Conservation (phyloP, 306 rosid genomes). For the Lagenaria siceraria region DNA sequence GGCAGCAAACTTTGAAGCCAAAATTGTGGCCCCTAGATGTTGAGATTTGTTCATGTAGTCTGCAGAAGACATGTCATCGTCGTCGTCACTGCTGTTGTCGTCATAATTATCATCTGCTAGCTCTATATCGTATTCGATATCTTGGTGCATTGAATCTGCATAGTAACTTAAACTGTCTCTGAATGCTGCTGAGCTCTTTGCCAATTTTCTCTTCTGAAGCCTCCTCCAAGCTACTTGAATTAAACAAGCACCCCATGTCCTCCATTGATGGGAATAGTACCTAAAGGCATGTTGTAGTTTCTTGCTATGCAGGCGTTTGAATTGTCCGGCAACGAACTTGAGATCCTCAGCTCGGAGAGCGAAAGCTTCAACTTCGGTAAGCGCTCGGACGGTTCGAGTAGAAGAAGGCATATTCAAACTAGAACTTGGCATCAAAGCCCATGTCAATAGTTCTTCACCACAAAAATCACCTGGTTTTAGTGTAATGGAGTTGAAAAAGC, state of each 20-base stretch:
- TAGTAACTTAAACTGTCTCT: constrained; percentile 34
- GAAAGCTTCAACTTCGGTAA: constrained; percentile 76
- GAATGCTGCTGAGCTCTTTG: constrained; percentile 29
- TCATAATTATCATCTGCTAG: constrained; percentile 15
- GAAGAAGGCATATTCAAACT: constrained; percentile 67
- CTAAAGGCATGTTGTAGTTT: constrained; percentile 55
- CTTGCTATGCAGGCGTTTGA: constrained; percentile 78
- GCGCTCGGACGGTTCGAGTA: constrained; percentile 59
- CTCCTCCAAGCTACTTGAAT: constrained; percentile 76
- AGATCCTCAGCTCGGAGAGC: constrained; percentile 75
- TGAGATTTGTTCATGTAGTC: constrained; percentile 9
- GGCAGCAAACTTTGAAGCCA: constrained; percentile 76
- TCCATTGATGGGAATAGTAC: constrained; percentile 68
- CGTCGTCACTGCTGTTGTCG: not conserved
- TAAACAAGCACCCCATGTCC: constrained; percentile 76
- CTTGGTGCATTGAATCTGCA: constrained; percentile 14
- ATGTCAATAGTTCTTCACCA: constrained; percentile 76
- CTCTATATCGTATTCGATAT: constrained; percentile 8
- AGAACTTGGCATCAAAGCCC: constrained; percentile 83
- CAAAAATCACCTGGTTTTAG: constrained; percentile 84
- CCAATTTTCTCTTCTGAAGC: constrained; percentile 40
- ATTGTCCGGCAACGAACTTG: constrained; percentile 62
- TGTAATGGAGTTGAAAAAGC: constrained; percentile 69
- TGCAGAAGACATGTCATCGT: constrained; percentile 11
- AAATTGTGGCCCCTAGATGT: constrained; percentile 41